These are phyloP conservation scores for Theileria parva DNA, from an alignment of 169 alveolate species.

Conservation along the genomic window DNA sequence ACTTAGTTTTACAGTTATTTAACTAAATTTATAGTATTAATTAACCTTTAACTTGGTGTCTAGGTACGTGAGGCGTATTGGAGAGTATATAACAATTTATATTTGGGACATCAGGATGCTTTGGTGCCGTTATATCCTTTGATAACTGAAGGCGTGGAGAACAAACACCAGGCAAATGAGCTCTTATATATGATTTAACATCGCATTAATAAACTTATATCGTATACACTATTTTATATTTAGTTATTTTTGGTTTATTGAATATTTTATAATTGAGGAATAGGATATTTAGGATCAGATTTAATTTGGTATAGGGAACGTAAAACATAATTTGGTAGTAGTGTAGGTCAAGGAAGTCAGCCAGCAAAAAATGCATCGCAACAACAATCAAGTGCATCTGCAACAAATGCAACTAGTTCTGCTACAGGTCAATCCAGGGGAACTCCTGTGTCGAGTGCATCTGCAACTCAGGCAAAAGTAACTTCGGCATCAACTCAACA, in stretches of 20 bases:
- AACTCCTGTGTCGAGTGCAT: too few relatives aligned
- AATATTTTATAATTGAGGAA: slow-evolving; percentile 1
- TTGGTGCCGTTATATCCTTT: slow-evolving; percentile 93
- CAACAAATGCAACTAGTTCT: not conserved
- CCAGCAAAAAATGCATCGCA: not conserved
- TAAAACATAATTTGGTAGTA: not conserved
- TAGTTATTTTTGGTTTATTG: not conserved
- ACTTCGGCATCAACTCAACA: too few relatives aligned
- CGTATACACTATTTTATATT: not conserved
- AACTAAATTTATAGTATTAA: not conserved
- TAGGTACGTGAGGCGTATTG: slow-evolving; percentile 92
- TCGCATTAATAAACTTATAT: not conserved
- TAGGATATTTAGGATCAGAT: not conserved
- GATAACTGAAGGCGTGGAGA: slow-evolving; percentile 62
- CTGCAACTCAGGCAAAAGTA: too few relatives aligned
- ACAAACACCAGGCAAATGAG: slow-evolving; percentile 58
- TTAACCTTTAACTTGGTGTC: not conserved
- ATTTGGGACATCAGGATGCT: slow-evolving; percentile 98
- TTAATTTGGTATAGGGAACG: not conserved
- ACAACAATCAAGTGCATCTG: not conserved
- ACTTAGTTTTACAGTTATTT: too few relatives aligned
- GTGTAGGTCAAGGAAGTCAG: not conserved
- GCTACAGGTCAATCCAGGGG: not conserved
- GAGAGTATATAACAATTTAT: slow-evolving; percentile 97
- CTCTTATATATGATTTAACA: slow-evolving; percentile 45